Conservation (phyloP, 2,329 filamentous ascomycete genomes). For the Epichloe festucae region DNA sequence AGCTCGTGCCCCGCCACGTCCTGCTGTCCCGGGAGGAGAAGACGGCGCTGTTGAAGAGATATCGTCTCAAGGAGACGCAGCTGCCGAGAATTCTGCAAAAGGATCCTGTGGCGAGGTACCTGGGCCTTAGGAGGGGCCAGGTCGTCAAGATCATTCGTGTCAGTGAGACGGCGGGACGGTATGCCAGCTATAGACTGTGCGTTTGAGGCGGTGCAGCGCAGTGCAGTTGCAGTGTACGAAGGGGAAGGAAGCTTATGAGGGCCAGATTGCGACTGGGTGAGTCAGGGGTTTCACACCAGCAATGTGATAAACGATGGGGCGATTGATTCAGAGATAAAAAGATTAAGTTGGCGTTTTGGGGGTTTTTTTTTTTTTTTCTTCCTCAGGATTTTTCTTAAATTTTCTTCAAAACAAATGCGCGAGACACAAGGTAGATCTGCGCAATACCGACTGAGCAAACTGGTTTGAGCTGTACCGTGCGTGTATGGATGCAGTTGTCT, state of each 20-base stretch:
- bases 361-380: neutral
- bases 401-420: too few species aligned
- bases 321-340: neutral
- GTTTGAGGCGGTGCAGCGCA: conserved; percentile 26
- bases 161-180: conserved; percentile 88
- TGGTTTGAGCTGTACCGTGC: too few species aligned
- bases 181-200: conserved; percentile 79
- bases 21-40: conserved; percentile 87
- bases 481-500: too few species aligned
- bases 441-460: too few species aligned
- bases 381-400: too few species aligned
- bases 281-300: neutral
- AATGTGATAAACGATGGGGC: neutral
- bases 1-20: conserved; percentile 88
- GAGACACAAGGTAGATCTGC: too few species aligned
- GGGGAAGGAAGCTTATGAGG: too few species aligned
- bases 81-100: conserved; percentile 81
- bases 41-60: conserved; percentile 68
- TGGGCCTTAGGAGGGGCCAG: conserved; percentile 80
- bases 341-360: conserved; percentile 5
- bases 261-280: neutral
- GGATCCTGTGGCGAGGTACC: conserved; percentile 85
- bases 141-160: conserved; percentile 97
- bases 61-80: conserved; percentile 95
- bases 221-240: too few species aligned